Conservation (phyloP, 2,329 filamentous ascomycete genomes). For the Amesomyces nigricolor region DNA sequence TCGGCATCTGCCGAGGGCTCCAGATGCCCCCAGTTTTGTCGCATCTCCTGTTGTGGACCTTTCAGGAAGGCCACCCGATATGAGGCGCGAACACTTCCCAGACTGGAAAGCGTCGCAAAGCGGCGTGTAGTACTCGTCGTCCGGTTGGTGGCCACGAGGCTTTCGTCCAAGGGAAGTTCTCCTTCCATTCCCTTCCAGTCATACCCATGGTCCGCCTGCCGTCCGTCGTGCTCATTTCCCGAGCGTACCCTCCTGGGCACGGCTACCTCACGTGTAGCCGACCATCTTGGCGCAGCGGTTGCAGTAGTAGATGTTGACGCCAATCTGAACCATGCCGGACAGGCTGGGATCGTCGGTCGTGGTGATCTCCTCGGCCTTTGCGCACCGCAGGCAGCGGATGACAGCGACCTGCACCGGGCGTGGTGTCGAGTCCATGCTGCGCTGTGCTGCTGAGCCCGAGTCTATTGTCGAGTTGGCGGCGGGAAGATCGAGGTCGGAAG, state of each 20-base stretch:
- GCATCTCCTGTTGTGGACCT: too few relatives aligned
- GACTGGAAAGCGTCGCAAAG: not conserved
- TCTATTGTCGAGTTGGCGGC: conserved; percentile 30
- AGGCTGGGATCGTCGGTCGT: conserved; percentile 53
- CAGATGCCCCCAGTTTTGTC: too few relatives aligned
- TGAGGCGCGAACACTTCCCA: not conserved
- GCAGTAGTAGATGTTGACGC: conserved; percentile 63
- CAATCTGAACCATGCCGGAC: conserved; percentile 59
- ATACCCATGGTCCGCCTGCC: not conserved
- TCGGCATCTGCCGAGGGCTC: too few relatives aligned
- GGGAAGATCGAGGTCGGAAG: conserved; percentile 39
- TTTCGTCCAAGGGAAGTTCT: not conserved
- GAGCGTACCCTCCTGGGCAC: conserved; percentile 30
- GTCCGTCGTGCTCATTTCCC: conserved; percentile 1
- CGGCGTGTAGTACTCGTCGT: not conserved
- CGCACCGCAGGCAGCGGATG: conserved; percentile 58
- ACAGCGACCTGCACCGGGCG: conserved; percentile 51
- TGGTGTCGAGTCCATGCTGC: conserved; percentile 46
- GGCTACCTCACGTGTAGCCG: conserved; percentile 49
- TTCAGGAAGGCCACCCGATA: too few relatives aligned
- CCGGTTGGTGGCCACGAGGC: not conserved
- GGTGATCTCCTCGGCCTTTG: conserved; percentile 54
- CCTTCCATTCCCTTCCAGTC: not conserved
- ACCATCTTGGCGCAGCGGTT: conserved; percentile 58
- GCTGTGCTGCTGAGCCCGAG: conserved; percentile 31